Evolutionary conservation across 768 basidiomycete genomes (phyloP), one percentile per base, ranked within the genome.

Genomic region (Macrolepiota dolichaula): DNA sequence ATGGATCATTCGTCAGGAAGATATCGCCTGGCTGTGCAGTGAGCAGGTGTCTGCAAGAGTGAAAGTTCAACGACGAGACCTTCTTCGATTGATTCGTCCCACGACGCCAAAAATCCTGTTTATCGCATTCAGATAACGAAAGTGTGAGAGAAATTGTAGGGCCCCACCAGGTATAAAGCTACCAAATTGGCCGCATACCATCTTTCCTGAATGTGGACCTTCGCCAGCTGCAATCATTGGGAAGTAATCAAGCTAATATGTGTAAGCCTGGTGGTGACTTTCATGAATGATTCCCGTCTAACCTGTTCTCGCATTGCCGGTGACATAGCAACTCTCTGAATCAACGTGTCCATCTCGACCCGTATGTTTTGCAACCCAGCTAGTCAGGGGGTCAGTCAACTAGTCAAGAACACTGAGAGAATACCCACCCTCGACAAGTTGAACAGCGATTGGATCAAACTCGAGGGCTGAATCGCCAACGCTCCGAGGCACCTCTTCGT

Each of bases 1-100:
- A 71, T 24, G 70, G 70, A 53, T 72, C 71, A n/a, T 72, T 72
- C 15, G 70, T 71, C 22, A 72, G 50, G 56, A 70, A 72, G 0
- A 70, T 61, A 27, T 66, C 61, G 11, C 53, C 63, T 64, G n/a
- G 17, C 36, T 44, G 17, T 9, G 17, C 42, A 44, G 19, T 22
- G 29, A 55, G n/a, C 19, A 53, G 11, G 22, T 17, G 46, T 5
- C 37, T 42, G 44, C 22, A 24, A 50, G 15, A 11, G 36, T 10
- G 27, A 5, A 19, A 19, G 17, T 38, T 24, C 10, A 36, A n/a
- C 32, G 4, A 17, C 32, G 24, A 12, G 5, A 42, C 71, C 71
- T 63, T 71, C 70, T 49, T 71, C 67, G 55, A 72, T 70, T 12
- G 69, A 61, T 47, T 70, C 71, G 12, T 68, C 63, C 71, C 71